Evolutionary conservation across 176 grass and related monocot genomes (phyloP).

Genomic region (Elaeis guineensis): DNA sequence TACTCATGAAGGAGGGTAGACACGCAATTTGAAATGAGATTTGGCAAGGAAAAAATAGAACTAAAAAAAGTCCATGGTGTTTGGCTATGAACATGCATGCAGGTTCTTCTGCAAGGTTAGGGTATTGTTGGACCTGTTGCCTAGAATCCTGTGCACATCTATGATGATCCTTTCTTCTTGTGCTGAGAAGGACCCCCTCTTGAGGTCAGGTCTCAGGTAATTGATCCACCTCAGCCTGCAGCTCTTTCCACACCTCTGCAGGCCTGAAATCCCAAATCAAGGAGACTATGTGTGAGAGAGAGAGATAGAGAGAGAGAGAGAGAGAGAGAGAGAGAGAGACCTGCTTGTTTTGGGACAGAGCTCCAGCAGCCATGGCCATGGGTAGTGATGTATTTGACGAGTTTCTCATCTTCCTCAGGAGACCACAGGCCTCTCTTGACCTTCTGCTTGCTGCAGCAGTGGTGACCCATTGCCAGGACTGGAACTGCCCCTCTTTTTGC

Average conservation of each 20-base stretch:
- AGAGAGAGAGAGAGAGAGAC: conserved; percentile 10
- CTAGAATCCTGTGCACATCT: conserved; percentile 95
- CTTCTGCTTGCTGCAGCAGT: conserved; percentile 99
- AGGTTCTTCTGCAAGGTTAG: background rate
- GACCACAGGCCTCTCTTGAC: conserved; percentile 98
- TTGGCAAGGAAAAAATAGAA: no score
- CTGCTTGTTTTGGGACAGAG: conserved; percentile 87
- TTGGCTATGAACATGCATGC: background rate
- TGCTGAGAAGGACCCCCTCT: conserved; percentile 73
- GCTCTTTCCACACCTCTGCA: conserved; percentile 99
- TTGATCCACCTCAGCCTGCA: conserved; percentile 99
- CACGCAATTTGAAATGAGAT: no score
- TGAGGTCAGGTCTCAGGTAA: conserved; percentile 93
- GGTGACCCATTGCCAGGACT: conserved; percentile 64
- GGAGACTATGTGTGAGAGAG: background rate
- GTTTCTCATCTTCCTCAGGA: conserved; percentile 96
- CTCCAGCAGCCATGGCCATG: conserved; percentile 98
- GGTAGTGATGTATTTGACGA: conserved; percentile 64
- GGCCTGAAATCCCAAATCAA: conserved; percentile 28
- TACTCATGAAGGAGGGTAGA: no score
- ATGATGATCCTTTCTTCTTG: conserved; percentile 91
- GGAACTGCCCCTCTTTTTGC: background rate
- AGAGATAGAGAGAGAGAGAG: no score
- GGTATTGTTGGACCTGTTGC: conserved; percentile 48
- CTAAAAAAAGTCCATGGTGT: no score